Evolutionary conservation across 2,329 filamentous ascomycete genomes (phyloP), one percentile per base, ranked within the genome.

Genomic region (Parastagonospora avenae): DNA sequence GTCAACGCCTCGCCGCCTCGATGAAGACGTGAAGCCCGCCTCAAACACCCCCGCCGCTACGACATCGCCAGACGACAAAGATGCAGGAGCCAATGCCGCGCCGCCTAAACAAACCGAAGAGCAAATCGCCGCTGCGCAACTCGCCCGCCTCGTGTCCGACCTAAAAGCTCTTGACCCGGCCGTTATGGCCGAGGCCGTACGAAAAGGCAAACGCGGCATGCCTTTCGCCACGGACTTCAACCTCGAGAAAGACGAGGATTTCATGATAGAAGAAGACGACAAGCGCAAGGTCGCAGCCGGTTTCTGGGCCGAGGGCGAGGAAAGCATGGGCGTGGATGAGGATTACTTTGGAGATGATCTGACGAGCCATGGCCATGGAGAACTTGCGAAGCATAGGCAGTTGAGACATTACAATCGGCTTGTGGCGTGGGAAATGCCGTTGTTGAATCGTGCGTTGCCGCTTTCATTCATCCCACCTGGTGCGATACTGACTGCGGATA

Each of bases 381-480:
- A 97, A 77, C 78, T 99, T 62, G 91, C 97, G 65, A 84, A 94
- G 73, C 87, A 95, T 66, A 83, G 93, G 57, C 92, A 97, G 75
- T 82, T 93, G 71, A 84, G 94, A 79, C 86, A 96, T 67, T 97
- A 96, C 73, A 87, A 90, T 41, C 84, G 94, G 45, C 80, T 96
- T 62, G 86, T 90, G 40, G 91, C 92, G 19, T 99, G 94, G 92
- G 94, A 99, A 75, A 90, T 99, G 88, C 94, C 94, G 8, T 78
- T 96, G 56, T 80, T 99, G 53, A 85, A 87, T 51, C 90, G 92
- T 96, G 84, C 74, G 90, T 81, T 29, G 12, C 15, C 43, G 0
- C 6, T 19, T 19, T 1, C 30, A 2, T 4, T 10, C 24, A 12
- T 27, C 10, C 30, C 30, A 6, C 4, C 9, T 4, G 4, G 8